Evolutionary conservation across 257 asterid species (phyloP).

Genomic region (Nicotiana otophora): DNA sequence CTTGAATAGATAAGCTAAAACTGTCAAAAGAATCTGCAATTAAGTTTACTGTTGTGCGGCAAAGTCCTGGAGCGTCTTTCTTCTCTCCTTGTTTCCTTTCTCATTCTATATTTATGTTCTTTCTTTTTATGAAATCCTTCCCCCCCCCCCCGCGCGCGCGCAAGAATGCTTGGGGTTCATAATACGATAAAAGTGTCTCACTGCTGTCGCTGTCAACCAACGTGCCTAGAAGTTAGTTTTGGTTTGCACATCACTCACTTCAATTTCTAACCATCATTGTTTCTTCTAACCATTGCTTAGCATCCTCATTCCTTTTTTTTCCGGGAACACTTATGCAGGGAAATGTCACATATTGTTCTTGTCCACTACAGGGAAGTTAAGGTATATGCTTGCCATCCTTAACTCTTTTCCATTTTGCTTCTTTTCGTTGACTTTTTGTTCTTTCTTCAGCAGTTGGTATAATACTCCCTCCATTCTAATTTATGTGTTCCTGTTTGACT

Average conservation of each 20-base stretch:
- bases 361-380: constrained; percentile 95
- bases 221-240: not conserved
- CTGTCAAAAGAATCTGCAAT: constrained; percentile 2
- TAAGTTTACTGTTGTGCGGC: not conserved
- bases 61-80: not conserved
- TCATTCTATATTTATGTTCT: not conserved
- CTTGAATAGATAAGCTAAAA: not conserved
- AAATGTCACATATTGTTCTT: constrained; percentile 79
- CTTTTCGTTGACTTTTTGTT: constrained; percentile 1
- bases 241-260: not conserved
- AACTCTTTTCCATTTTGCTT: constrained; percentile 8
- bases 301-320: constrained; percentile 16
- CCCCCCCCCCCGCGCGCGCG: not conserved
- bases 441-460: not conserved
- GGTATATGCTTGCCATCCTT: constrained; percentile 42
- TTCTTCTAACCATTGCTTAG: constrained; percentile 6
- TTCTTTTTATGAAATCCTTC: not conserved
- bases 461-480: too few relatives aligned
- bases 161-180: too few relatives aligned
- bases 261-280: not conserved
- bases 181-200: not conserved
- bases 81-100: not conserved
- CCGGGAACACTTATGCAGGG: constrained; percentile 41
- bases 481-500: too few relatives aligned
- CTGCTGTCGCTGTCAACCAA: not conserved